Conservation (phyloP, 2,329 filamentous ascomycete species). For the Verticillium albo-atrum region DNA sequence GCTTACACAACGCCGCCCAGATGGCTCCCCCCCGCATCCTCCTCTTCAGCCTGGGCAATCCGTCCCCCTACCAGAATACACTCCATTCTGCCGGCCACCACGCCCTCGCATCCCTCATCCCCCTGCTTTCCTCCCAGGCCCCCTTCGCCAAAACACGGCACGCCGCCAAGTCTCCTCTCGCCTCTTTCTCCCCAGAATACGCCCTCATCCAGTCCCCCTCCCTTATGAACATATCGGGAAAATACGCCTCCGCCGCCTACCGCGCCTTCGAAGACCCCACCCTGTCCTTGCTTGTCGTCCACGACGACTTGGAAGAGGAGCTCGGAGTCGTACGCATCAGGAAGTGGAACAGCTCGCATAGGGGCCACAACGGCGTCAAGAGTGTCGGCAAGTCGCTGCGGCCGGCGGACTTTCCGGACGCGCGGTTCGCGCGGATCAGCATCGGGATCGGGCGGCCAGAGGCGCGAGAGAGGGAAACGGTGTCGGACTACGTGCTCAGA, state of each 20-base stretch:
- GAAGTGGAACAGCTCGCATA: slow-evolving; percentile 58
- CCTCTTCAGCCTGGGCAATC: slow-evolving; percentile 85
- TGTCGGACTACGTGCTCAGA: slow-evolving; percentile 73
- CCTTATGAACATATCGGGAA: slow-evolving; percentile 82
- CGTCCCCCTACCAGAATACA: slow-evolving; percentile 67
- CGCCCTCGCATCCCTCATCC: slow-evolving; percentile 59
- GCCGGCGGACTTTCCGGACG: slow-evolving; percentile 31
- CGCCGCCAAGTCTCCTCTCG: slow-evolving; percentile 46
- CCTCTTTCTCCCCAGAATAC: slow-evolving; percentile 46
- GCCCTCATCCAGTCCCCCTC: slow-evolving; percentile 71
- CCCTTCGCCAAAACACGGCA: slow-evolving; percentile 40
- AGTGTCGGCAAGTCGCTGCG: slow-evolving; percentile 53
- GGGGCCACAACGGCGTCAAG: slow-evolving; percentile 73
- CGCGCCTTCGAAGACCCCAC: background rate
- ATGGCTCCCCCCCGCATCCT: slow-evolving; percentile 54
- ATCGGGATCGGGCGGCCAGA: slow-evolving; percentile 84
- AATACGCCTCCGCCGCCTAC: slow-evolving; percentile 48
- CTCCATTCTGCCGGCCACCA: slow-evolving; percentile 86
- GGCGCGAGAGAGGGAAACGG: slow-evolving; percentile 60
- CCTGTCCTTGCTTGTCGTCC: slow-evolving; percentile 66
- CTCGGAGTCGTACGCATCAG: slow-evolving; percentile 64
- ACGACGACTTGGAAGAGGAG: slow-evolving; percentile 79
- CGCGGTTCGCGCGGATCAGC: slow-evolving; percentile 58
- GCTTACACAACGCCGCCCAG: slow-evolving; percentile 1
- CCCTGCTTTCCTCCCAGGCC: slow-evolving; percentile 42